A percentile compares a stretch with the other conserved stretches of the same genome.
These are phyloP conservation scores for Amanita fuliginea DNA, from an alignment of 768 basidiomycete species.

Conservation along the genomic window DNA sequence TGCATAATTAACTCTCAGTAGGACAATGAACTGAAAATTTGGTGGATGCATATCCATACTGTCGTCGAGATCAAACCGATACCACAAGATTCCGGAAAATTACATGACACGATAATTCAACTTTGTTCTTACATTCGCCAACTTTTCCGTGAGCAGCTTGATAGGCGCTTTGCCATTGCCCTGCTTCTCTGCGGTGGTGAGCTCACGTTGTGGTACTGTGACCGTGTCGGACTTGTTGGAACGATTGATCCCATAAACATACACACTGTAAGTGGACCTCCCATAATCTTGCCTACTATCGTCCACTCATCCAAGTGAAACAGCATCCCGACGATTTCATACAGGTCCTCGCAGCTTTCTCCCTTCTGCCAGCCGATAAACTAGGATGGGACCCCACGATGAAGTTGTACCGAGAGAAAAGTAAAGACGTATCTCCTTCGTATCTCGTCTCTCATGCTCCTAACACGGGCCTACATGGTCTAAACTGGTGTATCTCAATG, in stretches of 20 bases:
- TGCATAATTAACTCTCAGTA: neutral
- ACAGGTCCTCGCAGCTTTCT: neutral
- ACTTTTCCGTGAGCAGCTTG: constrained; percentile 8
- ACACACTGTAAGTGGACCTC: neutral
- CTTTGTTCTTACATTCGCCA: constrained; percentile 8
- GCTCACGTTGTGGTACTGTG: constrained; percentile 4
- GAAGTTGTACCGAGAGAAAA: neutral
- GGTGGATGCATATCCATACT: neutral
- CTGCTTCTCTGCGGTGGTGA: constrained; percentile 2
- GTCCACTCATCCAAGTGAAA: neutral
- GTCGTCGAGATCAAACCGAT: neutral
- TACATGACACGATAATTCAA: neutral
- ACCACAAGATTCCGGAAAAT: neutral
- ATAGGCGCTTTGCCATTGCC: constrained; percentile 7
- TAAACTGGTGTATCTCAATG: neutral
- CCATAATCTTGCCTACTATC: too few relatives aligned
- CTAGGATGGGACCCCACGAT: neutral
- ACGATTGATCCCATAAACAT: constrained; percentile 8
- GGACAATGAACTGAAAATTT: neutral
- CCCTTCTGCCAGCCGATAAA: neutral
- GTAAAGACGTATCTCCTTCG: neutral
- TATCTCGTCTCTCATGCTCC: neutral
- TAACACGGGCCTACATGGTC: too few relatives aligned
- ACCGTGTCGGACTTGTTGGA: constrained; percentile 8
- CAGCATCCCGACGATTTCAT: neutral